Base-by-base conservation (phyloP, 345 rosid genomes). In the Geranium rotundifolium region DNA sequence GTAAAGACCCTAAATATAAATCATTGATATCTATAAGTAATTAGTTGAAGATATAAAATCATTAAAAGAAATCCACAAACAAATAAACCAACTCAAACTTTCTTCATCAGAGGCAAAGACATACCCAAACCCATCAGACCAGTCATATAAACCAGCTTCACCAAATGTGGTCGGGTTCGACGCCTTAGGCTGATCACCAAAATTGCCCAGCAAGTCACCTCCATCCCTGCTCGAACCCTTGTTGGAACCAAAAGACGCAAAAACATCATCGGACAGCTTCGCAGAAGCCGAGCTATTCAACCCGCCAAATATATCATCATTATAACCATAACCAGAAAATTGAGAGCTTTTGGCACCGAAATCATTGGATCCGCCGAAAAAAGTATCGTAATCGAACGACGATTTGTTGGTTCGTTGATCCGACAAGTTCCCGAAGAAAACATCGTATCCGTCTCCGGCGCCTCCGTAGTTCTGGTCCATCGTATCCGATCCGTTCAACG, bases 101-200 rank as follows among this genome's bases (percentile, higher is more conserved):
- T 46, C 34, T 9, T 66, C 60, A n/a, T n/a, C n/a, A n/a, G n/a
- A n/a, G 13, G 29, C 20, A 39, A 17, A 61, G 17, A 63, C 76
- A 61, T 68, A 83, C 98, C 90, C 75, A 72, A 90, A 90, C 19
- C 97, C 97, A 7, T 96, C 87, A 37, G 88, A 71, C 79, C 88
- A 81, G 64, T 82, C 97, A 76, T 82, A 87, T 46, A 63, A 73
- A 70, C 67, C 84, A 69, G 70, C 71, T 50, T 60, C 75, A 65
- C 65, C 72, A 31, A 75, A 62, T 16, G 39, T 75, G 31, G 65
- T 57, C 52, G 60, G 60, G 9, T 30, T 64, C n/a, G 75, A 68
- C 31, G 37, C 7, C 37, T 31, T 31, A 31, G 37, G 7, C 7
- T 31, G 37, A 7, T 3, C 37, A 31, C 7, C 37, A 31, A 31